Conservation (phyloP, 352 stramenopile species). For the Phytophthora hibernalis region DNA sequence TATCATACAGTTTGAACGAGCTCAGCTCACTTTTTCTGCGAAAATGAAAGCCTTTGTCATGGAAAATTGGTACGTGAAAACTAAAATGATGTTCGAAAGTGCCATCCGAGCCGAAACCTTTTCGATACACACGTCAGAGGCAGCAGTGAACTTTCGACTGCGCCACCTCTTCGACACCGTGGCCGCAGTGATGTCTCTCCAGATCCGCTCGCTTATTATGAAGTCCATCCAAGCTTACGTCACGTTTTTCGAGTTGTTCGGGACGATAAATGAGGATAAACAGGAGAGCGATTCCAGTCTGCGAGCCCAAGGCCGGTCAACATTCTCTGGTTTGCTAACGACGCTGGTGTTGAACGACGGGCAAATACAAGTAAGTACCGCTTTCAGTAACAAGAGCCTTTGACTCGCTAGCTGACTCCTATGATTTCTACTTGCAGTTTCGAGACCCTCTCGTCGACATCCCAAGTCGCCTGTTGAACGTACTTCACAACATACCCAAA, state of each 20-base stretch:
- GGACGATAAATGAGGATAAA: conserved; percentile 5
- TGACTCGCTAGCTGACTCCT: not conserved
- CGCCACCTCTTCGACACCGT: conserved; percentile 70
- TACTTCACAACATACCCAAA: conserved; percentile 74
- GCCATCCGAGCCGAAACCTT: conserved; percentile 35
- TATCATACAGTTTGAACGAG: conserved; percentile 58
- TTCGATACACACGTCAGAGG: conserved; percentile 30
- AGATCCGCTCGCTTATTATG: conserved; percentile 69
- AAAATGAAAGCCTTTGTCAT: conserved; percentile 55
- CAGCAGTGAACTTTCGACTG: conserved; percentile 32
- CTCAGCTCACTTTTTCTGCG: conserved; percentile 58
- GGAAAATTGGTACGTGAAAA: conserved; percentile 66
- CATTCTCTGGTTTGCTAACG: conserved; percentile 25
- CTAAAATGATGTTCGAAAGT: conserved; percentile 58
- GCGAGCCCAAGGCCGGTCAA: not conserved
- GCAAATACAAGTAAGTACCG: conserved; percentile 31
- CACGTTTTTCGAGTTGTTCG: conserved; percentile 73
- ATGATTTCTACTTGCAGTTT: conserved; percentile 38
- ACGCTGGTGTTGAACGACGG: conserved; percentile 27
- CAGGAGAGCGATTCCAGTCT: conserved; percentile 6
- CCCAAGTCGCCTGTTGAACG: conserved; percentile 60
- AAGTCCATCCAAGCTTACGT: conserved; percentile 74
- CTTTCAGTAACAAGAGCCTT: not conserved
- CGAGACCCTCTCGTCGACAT: conserved; percentile 60
- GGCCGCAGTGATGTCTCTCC: conserved; percentile 76